Base-by-base conservation (phyloP, 208 protist species). In the Leishmania aethiopica region DNA sequence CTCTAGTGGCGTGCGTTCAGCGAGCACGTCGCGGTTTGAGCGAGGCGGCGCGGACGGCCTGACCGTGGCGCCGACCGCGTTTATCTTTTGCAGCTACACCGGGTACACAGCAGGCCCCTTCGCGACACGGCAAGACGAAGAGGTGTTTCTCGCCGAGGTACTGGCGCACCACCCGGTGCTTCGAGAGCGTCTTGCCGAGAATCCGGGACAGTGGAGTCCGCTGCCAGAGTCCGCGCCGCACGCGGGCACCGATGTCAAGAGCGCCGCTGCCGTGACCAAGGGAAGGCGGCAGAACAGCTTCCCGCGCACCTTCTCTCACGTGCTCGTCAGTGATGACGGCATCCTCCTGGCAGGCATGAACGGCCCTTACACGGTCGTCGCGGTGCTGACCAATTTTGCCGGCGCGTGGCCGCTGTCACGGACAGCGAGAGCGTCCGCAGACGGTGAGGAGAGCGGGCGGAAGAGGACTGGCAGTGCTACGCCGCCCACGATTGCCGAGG, bases 51-150 rank as follows among this genome's bases (percentile, higher is more conserved):
- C 25, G 60, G 57, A 79, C 10, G 37, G 55, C 37, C 32, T 17
- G n/a, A 28, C 19, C 35, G 35, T n/a, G 4, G 22, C 45, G n/a
- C 45, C 69, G 49, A 57, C 45, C 2, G 71, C 59, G 0, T 85
- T 85, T 53, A 42, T 85, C n/a, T 59, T 85, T 45, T 85, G 82
- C 77, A 85, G 71, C 71, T 66, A 81, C 73, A 79, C 73, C 28
- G 82, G 82, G 17, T 62, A 40, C 35, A 10, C 45, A 53, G 22
- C 40, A 2, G 35, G 57, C 3, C 32, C 42, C 0, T 55, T 47
- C 1, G 45, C 32, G 10, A 75, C 37, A 72, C 74, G 55, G 7
- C 35, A 69, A 42, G 67, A 73, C 76, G 76, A 78, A 55, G 7
- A 67, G 49, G 13, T 66, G 42, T 37, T 76, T 28, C 55, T 85